These are phyloP conservation scores for Nigrospora osmanthi DNA, from an alignment of 2,329 filamentous ascomycete species.

Conservation along the genomic window DNA sequence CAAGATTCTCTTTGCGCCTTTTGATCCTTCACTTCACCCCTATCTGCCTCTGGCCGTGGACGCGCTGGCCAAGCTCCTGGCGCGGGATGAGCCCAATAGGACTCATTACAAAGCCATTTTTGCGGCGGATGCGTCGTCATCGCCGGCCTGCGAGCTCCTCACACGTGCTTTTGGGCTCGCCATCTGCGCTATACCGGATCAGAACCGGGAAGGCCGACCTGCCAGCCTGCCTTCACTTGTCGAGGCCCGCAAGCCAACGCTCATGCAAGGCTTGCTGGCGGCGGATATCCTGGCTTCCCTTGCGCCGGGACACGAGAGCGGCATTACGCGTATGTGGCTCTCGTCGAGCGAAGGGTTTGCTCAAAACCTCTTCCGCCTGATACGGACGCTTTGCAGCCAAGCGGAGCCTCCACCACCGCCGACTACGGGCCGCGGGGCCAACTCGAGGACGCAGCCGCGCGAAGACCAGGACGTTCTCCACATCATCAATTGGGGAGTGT, in stretches of 20 bases:
- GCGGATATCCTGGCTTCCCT: slow-evolving; percentile 81
- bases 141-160: slow-evolving; percentile 67
- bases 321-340: slow-evolving; percentile 73
- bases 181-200: slow-evolving; percentile 75
- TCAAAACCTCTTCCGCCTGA: slow-evolving; percentile 67
- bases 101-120: slow-evolving; percentile 80
- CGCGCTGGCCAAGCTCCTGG: slow-evolving; percentile 81
- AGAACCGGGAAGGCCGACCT: slow-evolving; percentile 43
- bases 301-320: slow-evolving; percentile 61
- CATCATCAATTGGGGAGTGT: slow-evolving; percentile 61
- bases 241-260: slow-evolving; percentile 76
- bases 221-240: slow-evolving; percentile 58
- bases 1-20: slow-evolving; percentile 68
- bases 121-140: slow-evolving; percentile 56
- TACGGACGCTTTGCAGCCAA: slow-evolving; percentile 62
- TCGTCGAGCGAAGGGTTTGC: slow-evolving; percentile 78
- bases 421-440: slow-evolving; percentile 17
- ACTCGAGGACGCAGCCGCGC: slow-evolving; percentile 20
- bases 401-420: slow-evolving; percentile 40
- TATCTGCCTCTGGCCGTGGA: slow-evolving; percentile 90
- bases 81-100: slow-evolving; percentile 88
- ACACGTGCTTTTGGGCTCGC: slow-evolving; percentile 83
- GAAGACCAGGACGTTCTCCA: slow-evolving; percentile 48
- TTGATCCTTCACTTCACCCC: slow-evolving; percentile 72
- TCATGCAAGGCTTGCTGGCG: slow-evolving; percentile 87